Conservation (phyloP, 768 basidiomycete species). For the Mycena filopes region DNA sequence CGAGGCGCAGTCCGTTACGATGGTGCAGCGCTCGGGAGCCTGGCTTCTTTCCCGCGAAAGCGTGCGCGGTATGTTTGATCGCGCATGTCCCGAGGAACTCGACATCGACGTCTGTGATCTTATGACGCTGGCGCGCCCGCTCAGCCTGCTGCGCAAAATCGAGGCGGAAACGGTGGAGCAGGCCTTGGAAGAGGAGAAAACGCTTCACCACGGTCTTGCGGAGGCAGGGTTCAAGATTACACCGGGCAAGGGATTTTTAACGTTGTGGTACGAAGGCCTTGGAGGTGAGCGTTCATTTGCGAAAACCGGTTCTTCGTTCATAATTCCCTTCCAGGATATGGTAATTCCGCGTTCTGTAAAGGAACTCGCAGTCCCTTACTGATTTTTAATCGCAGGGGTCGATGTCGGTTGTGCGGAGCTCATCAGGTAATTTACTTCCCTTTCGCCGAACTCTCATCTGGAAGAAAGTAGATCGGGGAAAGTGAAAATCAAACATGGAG, state of each 20-base stretch:
- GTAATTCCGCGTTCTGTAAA: constrained; percentile 8
- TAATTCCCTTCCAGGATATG: constrained; percentile 9
- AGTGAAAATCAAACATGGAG: constrained; percentile 68
- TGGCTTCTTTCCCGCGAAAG: constrained; percentile 39
- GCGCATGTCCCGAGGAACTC: constrained; percentile 33
- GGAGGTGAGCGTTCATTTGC: constrained; percentile 20
- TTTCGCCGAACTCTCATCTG: neutral
- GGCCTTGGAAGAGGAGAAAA: constrained; percentile 17
- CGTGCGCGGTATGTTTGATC: constrained; percentile 6
- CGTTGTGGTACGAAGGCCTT: constrained; percentile 15
- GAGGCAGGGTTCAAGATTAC: constrained; percentile 24
- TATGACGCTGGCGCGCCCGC: constrained; percentile 27
- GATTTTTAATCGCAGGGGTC: constrained; percentile 36
- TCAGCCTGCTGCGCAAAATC: constrained; percentile 9
- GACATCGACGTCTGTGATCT: constrained; percentile 40
- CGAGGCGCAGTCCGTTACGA: constrained; percentile 48
- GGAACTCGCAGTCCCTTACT: neutral
- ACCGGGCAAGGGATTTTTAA: constrained; percentile 1
- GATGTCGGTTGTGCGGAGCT: constrained; percentile 63
- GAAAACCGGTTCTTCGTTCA: neutral
- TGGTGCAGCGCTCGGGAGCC: constrained; percentile 55
- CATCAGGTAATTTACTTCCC: constrained; percentile 47
- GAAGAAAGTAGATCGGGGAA: constrained; percentile 45
- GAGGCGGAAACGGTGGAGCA: constrained; percentile 20
- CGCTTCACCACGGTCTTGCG: constrained; percentile 20